phyloP scores from a whole-genome alignment of 192 early-diverging fungal genomes.

The Borealophlyctis nickersoniae region DNA sequence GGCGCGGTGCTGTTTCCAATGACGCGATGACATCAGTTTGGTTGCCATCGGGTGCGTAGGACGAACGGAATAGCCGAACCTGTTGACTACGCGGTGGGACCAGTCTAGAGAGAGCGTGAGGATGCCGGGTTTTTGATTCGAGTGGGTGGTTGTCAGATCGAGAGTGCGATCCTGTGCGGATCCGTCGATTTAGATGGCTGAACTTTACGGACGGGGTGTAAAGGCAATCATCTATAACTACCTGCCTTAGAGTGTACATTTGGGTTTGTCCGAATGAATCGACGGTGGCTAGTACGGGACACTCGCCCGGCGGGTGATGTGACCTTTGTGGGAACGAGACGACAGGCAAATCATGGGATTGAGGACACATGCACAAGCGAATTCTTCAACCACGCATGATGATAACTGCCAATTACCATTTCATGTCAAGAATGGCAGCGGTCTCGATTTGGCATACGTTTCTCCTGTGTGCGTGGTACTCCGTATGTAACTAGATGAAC shows the following conservation, averaged over 20 bases:
- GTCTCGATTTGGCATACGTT: conserved; percentile 50
- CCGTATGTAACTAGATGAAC: too few relatives aligned
- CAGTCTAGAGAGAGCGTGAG: conserved; percentile 89
- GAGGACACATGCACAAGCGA: not conserved
- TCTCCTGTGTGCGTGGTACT: too few relatives aligned
- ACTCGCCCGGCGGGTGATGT: not conserved
- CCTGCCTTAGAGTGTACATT: conserved; percentile 20
- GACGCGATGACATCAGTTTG: too few relatives aligned
- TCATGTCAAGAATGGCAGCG: conserved; percentile 48
- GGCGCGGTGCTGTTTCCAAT: conserved; percentile 2
- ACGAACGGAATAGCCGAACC: too few relatives aligned
- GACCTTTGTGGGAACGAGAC: too few relatives aligned
- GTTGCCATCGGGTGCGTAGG: too few relatives aligned
- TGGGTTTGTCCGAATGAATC: conserved; percentile 28
- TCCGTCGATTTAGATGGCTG: too few relatives aligned
- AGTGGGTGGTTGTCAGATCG: conserved; percentile 3
- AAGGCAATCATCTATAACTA: too few relatives aligned
- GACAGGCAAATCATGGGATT: not conserved
- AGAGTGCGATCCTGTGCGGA: too few relatives aligned
- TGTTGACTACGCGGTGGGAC: conserved; percentile 64
- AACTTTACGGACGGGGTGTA: too few relatives aligned
- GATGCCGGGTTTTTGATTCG: conserved; percentile 29
- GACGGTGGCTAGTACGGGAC: conserved; percentile 20
- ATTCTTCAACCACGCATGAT: not conserved
- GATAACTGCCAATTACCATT: conserved; percentile 65